Base-by-base conservation (phyloP, 2,329 filamentous ascomycete species). In the Trichophyton schoenleinii region DNA sequence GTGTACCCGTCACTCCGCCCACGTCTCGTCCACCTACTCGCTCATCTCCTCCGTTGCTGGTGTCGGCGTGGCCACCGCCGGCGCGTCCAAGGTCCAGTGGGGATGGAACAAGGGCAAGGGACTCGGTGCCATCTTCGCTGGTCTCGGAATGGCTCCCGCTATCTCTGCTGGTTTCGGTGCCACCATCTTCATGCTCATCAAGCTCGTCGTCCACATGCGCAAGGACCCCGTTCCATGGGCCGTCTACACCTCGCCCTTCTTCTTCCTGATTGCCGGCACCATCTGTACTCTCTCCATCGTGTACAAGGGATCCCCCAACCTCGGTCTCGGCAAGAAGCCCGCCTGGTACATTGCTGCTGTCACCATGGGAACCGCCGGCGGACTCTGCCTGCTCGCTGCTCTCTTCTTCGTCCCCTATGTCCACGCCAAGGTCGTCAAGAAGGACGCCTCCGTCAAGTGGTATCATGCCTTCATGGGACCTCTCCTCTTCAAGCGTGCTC, bases 281-380 rank as follows among this genome's bases (percentile, higher is more conserved):
- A 75, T 91, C 68, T 89, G 87, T 75, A 87, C 87, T 0, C 79
- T 91, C 3, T 89, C 86, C 49, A 84, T 91, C 67, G 87, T 91
- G 67, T 90, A 89, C 81, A 90, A 91, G 80, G 87, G 87, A 36
- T 89, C 87, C 8, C 87, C 87, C 25, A 84, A 78, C 63, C 80
- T 88, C 34, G 80, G 80, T 22, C 77, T 89, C 31, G 78, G 76
- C 76, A 82, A 86, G 74, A 87, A 72, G 67, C 85, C 87, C 1
- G 72, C 73, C 7, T 85, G 81, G 80, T 90, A 83, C 69, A 82
- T 90, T 63, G 85, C 80, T 9, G 75, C 81, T 13, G 86, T 89
- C 63, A 85, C 84, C 18, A 69, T 89, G 63, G 86, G 87, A 46
- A 79, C 78, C 41, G 87, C 86, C 63, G 77, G 73, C 55, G 86